A percentile compares a stretch with the other conserved stretches of the same genome.
Conservation (phyloP, 306 rosid genomes). For the Corylus heterophylla region DNA sequence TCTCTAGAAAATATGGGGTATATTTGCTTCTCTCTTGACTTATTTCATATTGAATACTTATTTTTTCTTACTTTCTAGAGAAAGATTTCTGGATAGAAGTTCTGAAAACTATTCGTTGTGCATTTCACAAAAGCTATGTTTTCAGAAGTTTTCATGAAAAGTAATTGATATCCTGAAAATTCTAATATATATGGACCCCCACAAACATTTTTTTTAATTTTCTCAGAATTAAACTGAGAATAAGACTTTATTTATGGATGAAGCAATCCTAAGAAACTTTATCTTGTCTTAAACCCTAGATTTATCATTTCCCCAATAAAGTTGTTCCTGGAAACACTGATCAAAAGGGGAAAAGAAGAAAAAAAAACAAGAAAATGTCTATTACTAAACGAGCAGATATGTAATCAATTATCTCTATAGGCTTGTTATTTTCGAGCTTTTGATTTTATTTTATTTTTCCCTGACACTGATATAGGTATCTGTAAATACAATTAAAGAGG, state of each 20-base stretch:
- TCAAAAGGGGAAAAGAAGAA: not conserved
- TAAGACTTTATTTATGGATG: not conserved
- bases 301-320: not conserved
- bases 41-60: not conserved
- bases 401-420: not conserved
- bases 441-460: not conserved
- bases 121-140: not conserved
- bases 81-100: not conserved
- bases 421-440: not conserved
- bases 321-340: not conserved
- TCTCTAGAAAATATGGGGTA: slow-evolving; percentile 37
- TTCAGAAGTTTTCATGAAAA: not conserved
- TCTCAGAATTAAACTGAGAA: not conserved
- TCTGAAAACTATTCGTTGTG: not conserved
- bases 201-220: not conserved
- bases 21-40: not conserved
- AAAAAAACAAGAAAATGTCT: not conserved
- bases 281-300: not conserved
- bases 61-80: not conserved
- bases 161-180: not conserved
- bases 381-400: not conserved
- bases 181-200: not conserved
- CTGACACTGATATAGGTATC: slow-evolving; percentile 20
- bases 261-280: too few species aligned
- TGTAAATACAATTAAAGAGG: slow-evolving; percentile 35